A percentile compares a stretch with the other conserved stretches of the same genome.
Conservation (phyloP, 2,329 filamentous ascomycete genomes). For the Lomentospora prolificans region DNA sequence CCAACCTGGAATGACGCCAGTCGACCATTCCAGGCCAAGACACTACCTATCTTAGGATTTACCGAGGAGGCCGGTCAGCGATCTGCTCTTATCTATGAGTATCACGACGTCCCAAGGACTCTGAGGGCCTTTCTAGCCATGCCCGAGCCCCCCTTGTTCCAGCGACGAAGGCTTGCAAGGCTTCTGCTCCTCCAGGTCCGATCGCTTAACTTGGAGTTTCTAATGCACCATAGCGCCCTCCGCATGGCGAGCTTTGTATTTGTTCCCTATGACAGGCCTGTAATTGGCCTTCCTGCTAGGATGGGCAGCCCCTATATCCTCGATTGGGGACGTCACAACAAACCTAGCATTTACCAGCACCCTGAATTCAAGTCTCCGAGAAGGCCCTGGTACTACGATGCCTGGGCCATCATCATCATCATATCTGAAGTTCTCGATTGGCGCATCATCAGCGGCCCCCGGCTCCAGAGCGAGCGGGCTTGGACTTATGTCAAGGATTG, state of each 20-base stretch:
- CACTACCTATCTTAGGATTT: neutral
- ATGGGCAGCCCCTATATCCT: neutral
- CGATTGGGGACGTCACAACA: constrained; percentile 1
- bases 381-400: constrained; percentile 6
- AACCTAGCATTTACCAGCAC: constrained; percentile 6
- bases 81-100: constrained; percentile 2
- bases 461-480: neutral
- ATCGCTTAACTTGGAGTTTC: constrained; percentile 1
- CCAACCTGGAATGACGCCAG: neutral
- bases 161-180: neutral
- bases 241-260: constrained; percentile 4
- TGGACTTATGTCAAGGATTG: neutral
- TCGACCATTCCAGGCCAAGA: neutral
- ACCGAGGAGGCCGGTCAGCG: neutral
- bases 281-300: neutral
- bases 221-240: neutral
- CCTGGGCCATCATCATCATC: constrained; percentile 4
- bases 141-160: neutral
- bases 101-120: neutral
- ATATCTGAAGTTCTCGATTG: constrained; percentile 4
- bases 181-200: constrained; percentile 3
- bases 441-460: neutral
- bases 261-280: neutral
- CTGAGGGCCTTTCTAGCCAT: neutral
- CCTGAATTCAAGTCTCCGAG: neutral